phyloP scores from a whole-genome alignment of 2,329 filamentous ascomycete species.

The Neopestalotiopsis sp. region DNA sequence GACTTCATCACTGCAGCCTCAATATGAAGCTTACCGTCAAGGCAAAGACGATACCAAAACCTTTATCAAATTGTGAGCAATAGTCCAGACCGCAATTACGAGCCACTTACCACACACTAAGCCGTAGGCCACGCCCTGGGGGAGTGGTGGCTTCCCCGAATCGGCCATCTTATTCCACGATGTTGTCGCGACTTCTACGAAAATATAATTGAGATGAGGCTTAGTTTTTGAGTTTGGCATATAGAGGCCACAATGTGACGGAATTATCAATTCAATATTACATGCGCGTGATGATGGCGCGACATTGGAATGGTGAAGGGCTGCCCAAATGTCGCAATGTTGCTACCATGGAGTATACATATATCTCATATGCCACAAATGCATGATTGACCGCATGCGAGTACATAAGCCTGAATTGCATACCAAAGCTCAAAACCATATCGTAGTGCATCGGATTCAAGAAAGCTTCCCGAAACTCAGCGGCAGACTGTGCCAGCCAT shows the following conservation, averaged over 20 bases:
- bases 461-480: not conserved
- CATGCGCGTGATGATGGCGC: too few relatives aligned
- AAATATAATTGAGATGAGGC: too few relatives aligned
- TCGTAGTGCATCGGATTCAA: not conserved
- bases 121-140: constrained; percentile 21
- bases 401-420: too few relatives aligned
- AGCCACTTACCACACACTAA: constrained; percentile 17
- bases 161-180: constrained; percentile 7
- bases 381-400: too few relatives aligned
- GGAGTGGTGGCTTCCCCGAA: constrained; percentile 18
- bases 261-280: too few relatives aligned
- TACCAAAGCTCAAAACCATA: not conserved
- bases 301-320: too few relatives aligned
- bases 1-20: not conserved
- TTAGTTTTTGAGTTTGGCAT: too few relatives aligned
- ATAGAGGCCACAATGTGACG: too few relatives aligned
- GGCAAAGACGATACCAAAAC: constrained; percentile 22
- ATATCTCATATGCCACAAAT: too few relatives aligned
- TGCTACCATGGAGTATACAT: too few relatives aligned
- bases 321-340: too few relatives aligned
- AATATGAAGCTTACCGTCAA: constrained; percentile 8
- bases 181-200: too few relatives aligned
- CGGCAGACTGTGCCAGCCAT: not conserved
- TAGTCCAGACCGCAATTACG: not conserved
- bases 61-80: not conserved